Base-by-base conservation (phyloP, 208 protist genomes). In the Leishmania mexicana region DNA sequence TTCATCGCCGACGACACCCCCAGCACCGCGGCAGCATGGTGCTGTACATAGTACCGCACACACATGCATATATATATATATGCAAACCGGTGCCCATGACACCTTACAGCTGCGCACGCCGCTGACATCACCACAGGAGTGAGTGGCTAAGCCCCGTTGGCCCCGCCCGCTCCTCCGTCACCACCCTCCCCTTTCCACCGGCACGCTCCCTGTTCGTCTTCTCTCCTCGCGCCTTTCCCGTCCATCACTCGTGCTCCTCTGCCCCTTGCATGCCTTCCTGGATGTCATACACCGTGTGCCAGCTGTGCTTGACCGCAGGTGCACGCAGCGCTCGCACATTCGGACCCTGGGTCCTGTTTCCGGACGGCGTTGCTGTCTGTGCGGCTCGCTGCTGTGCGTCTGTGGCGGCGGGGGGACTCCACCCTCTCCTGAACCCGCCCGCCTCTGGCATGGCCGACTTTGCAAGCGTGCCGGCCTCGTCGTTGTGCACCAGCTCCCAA, bases 151-250 rank as follows among this genome's bases (percentile, higher is more conserved):
- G 45, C 8, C 45, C 45, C 0, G 8, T 49, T 1, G 45, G 45
- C 45, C 8, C 11, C 7, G 1, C 45, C 11, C 45, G 0, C 45
- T 13, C 45, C 45, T 35, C 31, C 31, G 31, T 35, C 31, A 35
- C 31, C 31, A 35, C 31, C 31, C 31, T 49, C 45, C 45, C 45
- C 11, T 49, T 49, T 13, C 45, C 8, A 49, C 45, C 45, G 45
- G 45, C 45, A 49, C 45, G 7, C 45, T 49, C 6, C 45, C 45
- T 49, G 1, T 11, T 49, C 10, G 45, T 49, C 45, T 49, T 49
- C 45, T 24, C 28, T 78, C 60, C 24, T 76, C 57, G 79, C 68
- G 35, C 54, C 73, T 57, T 79, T 65, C 64, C 76, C 62, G 31
- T 24, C 53, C 53, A 58, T 58, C 53, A 28, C 53, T 28, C 53